Evolutionary conservation across 305 asterid genomes (phyloP), one percentile per base, ranked within the genome.

Genomic region (Rubia balearica): DNA sequence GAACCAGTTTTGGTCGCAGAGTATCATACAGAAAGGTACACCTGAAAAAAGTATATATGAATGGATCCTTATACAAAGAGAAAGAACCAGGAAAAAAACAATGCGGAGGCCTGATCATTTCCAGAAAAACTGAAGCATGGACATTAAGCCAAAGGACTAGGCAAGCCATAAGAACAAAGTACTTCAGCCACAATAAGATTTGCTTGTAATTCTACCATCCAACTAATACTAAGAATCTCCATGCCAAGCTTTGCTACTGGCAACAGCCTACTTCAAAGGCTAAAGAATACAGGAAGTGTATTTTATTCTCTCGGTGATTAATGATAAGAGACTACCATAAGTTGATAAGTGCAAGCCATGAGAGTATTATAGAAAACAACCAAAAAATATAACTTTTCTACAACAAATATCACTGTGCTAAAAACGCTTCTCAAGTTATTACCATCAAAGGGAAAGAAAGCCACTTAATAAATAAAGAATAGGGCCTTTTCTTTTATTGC

Each of bases 1-100:
- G 98, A 82, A 92, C 90, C 73, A 95, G 97, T 81, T 86, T 95
- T 40, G 98, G 98, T 40, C 98, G 90, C 69, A 92, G 79, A 38
- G 96, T 95, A 77, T 95, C 99, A 82, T 90, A 95, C 80, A 95
- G 79, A 88, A 88, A 87, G 30, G 96, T 91, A 78, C 96, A 95
- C 87, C 97, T 95, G 94, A 80, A 88, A 82, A 42, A 64, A 10
- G 14, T 4, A 51, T 14, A 21, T 30, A 43, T 22, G 41, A 19
- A 70, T 40, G 49, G 42, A 33, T 55, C 40, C 74, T 65, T 68
- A 75, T 64, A 75, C 45, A 45, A 73, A 59, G 68, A 68, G 45
- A 19, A 68, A 51, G 21, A 68, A 43, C 21, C 12, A 74, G 36
- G 48, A n/a, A 71, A 65, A 24, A 45, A 46, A 53, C 65, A 30